Conservation (phyloP, 2,329 filamentous ascomycete species). For the Talaromyces sp. region DNA sequence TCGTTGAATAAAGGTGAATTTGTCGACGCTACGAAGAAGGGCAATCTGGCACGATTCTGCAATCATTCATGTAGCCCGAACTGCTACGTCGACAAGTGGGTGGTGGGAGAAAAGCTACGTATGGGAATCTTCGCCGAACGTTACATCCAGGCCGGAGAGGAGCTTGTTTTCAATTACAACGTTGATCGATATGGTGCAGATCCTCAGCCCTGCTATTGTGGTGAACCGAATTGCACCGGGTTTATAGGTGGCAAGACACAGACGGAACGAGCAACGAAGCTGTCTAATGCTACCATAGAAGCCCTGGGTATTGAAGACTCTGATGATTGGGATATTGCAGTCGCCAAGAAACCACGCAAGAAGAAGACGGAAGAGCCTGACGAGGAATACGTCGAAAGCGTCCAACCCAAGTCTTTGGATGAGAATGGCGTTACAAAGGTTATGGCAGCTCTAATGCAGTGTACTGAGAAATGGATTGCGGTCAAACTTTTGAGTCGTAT, state of each 20-base stretch:
- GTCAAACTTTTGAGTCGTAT: conserved; percentile 90
- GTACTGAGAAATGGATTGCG: conserved; percentile 98
- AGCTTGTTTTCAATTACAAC: conserved; percentile 98
- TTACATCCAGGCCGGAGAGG: conserved; percentile 78
- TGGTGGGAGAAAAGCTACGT: conserved; percentile 90
- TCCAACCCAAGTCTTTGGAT: conserved; percentile 71
- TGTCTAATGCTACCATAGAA: conserved; percentile 84
- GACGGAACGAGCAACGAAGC: conserved; percentile 87
- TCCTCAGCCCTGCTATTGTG: conserved; percentile 94
- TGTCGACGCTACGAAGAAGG: conserved; percentile 94
- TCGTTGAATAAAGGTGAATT: conserved; percentile 94
- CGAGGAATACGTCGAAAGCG: conserved; percentile 89
- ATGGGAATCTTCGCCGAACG: conserved; percentile 98
- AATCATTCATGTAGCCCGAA: conserved; percentile 99
- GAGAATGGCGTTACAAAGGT: conserved; percentile 85
- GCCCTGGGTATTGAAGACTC: conserved; percentile 91
- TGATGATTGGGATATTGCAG: conserved; percentile 85
- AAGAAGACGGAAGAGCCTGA: conserved; percentile 90
- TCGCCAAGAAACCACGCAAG: conserved; percentile 84
- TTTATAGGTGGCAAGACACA: conserved; percentile 98
- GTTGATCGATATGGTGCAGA: conserved; percentile 97
- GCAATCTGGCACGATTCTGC: conserved; percentile 93
- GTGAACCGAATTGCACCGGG: conserved; percentile 86
- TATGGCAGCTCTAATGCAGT: conserved; percentile 94
- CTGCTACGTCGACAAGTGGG: conserved; percentile 99